These are phyloP conservation scores for Pseudocercospora cruenta DNA, from an alignment of 2,329 filamentous ascomycete species.

Conservation along the genomic window DNA sequence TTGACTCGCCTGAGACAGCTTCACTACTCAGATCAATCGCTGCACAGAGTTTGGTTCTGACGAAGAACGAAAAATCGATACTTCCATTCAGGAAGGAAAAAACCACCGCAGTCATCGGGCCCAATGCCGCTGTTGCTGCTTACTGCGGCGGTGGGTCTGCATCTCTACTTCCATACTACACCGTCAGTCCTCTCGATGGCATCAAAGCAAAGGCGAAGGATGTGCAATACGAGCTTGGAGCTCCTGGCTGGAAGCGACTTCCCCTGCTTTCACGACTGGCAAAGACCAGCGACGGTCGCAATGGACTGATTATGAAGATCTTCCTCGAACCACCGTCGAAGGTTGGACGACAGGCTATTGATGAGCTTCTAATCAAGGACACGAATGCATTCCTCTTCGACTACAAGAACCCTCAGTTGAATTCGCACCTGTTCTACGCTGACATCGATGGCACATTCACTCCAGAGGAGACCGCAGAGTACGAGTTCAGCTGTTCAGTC, in stretches of 20 bases:
- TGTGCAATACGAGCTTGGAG: slow-evolving; percentile 30
- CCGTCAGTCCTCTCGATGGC: slow-evolving; percentile 38
- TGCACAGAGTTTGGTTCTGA: slow-evolving; percentile 35
- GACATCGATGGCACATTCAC: slow-evolving; percentile 61
- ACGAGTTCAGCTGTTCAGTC: slow-evolving; percentile 69
- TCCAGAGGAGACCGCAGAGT: slow-evolving; percentile 63
- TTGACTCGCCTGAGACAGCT: slow-evolving; percentile 40
- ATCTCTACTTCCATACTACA: slow-evolving; percentile 40
- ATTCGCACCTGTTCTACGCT: slow-evolving; percentile 45
- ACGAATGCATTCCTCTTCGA: slow-evolving; percentile 53
- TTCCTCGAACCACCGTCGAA: slow-evolving; percentile 54
- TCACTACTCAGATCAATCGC: slow-evolving; percentile 34
- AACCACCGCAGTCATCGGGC: slow-evolving; percentile 73
- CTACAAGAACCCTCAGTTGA: slow-evolving; percentile 50
- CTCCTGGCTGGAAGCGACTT: slow-evolving; percentile 36
- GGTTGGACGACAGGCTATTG: slow-evolving; percentile 54
- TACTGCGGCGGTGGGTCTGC: slow-evolving; percentile 42
- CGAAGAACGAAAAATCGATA: slow-evolving; percentile 70
- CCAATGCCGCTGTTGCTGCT: slow-evolving; percentile 71
- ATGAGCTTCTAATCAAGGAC: slow-evolving; percentile 50
- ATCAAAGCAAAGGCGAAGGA: slow-evolving; percentile 32
- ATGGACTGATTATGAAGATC: slow-evolving; percentile 34
- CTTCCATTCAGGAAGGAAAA: slow-evolving; percentile 69
- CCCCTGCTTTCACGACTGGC: slow-evolving; percentile 33
- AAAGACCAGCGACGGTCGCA: slow-evolving; percentile 29